Base-by-base conservation (phyloP, 2,329 filamentous ascomycete species). In the Paecilomyces sp. region DNA sequence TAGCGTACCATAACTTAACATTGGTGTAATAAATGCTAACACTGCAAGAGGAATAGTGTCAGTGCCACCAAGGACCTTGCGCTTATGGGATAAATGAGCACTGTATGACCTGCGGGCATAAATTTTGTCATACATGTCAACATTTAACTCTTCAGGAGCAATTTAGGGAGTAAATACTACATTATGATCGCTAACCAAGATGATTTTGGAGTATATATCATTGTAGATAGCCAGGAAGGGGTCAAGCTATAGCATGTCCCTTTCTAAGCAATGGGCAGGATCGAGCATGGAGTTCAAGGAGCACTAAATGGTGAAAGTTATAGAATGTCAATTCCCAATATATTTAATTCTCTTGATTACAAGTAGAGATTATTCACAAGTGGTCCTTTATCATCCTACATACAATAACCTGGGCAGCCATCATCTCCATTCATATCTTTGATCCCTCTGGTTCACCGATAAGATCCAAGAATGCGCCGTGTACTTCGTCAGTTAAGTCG, bases 401-500 rank as follows among this genome's bases (percentile, higher is more conserved):
- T 54, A 54, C 31, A 33, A 47, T 47, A 18, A 47, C 8, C 15
- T 9, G 41, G 41, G 18, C 6, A 18, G n/a, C n/a, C 7, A 47
- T 47, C 9, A 47, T 47, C 9, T 18, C 15, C 36, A 5, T 53
- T 57, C 66, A 68, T 55, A 72, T 51, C 58, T 76, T 76, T 31
- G 74, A 70, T 15, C 68, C 78, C 41, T 83, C 83, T 3, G 83
- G 81, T 65, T 92, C 90, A 0, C 91, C 92, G 70, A 97, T 88
- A 18, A 96, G 74, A 61, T 86, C 86, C 68, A 89, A 74, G 74
- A 97, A 97, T 0, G 92, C 89, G 34, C 80, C 80, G 68, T 96
- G 88, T 9, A 99, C 89, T 76, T 96, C 89, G 18, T 94, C 91
- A 0, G 93, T 97, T 71, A 99, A 77, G 75, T 97, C 94, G 66